Evolutionary conservation across 2,329 filamentous ascomycete species (phyloP), one percentile per base, ranked within the genome.

Genomic region (Aspergillus terreus): DNA sequence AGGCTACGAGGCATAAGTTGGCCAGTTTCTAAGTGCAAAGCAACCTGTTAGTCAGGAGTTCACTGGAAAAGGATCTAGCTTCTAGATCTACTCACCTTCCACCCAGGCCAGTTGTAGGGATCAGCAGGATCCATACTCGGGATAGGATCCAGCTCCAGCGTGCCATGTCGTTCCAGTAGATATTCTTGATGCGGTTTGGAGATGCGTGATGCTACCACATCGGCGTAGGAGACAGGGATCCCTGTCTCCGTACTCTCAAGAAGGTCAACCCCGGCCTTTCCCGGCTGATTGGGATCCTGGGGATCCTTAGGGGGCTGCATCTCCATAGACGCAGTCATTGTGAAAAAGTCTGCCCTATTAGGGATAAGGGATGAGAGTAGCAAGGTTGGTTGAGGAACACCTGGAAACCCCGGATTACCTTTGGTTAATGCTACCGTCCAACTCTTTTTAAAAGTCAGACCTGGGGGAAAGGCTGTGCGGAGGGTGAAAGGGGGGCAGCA

Each of bases 51-150:
- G 38, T 57, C 41, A 56, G 46, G 46, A 25, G 21, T 6, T 7
- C 30, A 10, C 7, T n/a, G 6, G 6, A 21, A 41, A 23, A 36
- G 38, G 36, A n/a, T n/a, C 27, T 52, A 38, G 21, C 14, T 38
- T 17, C 7, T n/a, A 11, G 14, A 38, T 23, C 11, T 4, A 53
- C 53, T 17, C 49, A 76, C 76, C 70, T 80, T 82, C 74, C 77
- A 78, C 44, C 65, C 63, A 6, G 78, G 74, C 79, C 79, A 83
- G 55, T 83, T 82, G 61, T 79, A 81, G 7, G 80, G 80, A 58
- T 83, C 80, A 4, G 76, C 76, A 43, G 76, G 72, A 43, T 72
- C 71, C 60, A 75, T 72, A 14, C 72, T 72, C 4, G 80, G 80
- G 21, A 82, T 64, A 2, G 80, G 80, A 51, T 81, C 77, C 10